phyloP scores from a whole-genome alignment of 1,139 yeast species.

The Kodamaea suecica region DNA sequence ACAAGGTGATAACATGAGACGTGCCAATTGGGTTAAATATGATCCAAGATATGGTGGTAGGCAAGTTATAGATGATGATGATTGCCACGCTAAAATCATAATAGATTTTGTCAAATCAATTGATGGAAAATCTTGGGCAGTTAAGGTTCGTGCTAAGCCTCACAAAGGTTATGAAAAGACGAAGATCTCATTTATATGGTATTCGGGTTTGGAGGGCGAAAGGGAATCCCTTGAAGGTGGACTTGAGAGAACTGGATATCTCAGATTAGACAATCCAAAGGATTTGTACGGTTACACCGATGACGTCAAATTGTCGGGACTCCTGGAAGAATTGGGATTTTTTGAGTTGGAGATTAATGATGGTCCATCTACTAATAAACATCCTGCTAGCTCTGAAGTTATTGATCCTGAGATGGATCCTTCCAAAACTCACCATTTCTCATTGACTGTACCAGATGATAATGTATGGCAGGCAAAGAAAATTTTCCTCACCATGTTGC shows the following conservation, averaged over 20 bases:
- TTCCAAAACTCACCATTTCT: constrained; percentile 57
- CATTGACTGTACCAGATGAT: constrained; percentile 69
- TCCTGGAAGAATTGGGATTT: constrained; percentile 52
- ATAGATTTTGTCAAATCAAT: constrained; percentile 74
- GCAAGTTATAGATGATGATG: constrained; percentile 68
- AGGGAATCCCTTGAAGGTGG: constrained; percentile 25
- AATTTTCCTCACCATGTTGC: constrained; percentile 64
- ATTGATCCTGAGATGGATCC: constrained; percentile 48
- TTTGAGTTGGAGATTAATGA: constrained; percentile 45
- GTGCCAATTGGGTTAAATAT: constrained; percentile 82
- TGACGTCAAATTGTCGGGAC: constrained; percentile 47
- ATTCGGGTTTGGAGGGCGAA: constrained; percentile 69
- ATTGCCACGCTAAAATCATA: constrained; percentile 57
- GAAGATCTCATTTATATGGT: constrained; percentile 69
- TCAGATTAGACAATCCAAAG: constrained; percentile 30
- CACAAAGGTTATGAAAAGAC: constrained; percentile 45
- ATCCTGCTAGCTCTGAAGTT: constrained; percentile 30
- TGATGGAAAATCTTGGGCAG: constrained; percentile 77
- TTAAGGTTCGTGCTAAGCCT: constrained; percentile 63
- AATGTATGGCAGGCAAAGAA: constrained; percentile 80
- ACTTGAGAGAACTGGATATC: constrained; percentile 25
- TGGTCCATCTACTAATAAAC: constrained; percentile 36
- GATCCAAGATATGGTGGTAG: constrained; percentile 89
- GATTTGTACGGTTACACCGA: constrained; percentile 32
- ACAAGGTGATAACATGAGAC: constrained; percentile 65